Evolutionary conservation across 2,329 filamentous ascomycete species (phyloP).

Genomic region (Cercospora brassicicola): DNA sequence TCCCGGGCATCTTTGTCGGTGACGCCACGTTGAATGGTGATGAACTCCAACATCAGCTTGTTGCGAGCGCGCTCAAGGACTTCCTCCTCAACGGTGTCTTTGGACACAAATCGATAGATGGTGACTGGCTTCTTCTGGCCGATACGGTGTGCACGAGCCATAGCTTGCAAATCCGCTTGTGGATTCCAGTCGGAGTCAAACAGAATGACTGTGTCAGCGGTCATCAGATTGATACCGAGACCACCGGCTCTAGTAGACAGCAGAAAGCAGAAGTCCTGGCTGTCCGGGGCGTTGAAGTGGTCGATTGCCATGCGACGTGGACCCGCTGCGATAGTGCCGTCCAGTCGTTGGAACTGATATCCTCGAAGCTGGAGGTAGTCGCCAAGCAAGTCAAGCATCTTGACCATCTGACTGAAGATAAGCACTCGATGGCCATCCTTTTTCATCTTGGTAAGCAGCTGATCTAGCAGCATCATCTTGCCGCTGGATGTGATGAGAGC

Average conservation of each 20-base stretch:
- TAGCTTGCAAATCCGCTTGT: conserved; percentile 94
- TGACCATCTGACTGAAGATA: conserved; percentile 99
- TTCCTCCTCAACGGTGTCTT: conserved; percentile 97
- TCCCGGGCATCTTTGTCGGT: conserved; percentile 90
- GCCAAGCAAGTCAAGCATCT: conserved; percentile 92
- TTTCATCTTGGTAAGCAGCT: conserved; percentile 88
- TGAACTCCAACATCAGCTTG: conserved; percentile 94
- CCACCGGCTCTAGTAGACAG: conserved; percentile 94
- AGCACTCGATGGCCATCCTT: conserved; percentile 92
- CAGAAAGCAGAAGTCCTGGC: conserved; percentile 93
- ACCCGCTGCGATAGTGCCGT: conserved; percentile 88
- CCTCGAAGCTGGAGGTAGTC: conserved; percentile 90
- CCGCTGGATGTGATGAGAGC: conserved; percentile 94
- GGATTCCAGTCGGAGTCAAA: conserved; percentile 99
- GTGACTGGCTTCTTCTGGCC: conserved; percentile 95
- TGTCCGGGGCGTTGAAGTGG: conserved; percentile 96
- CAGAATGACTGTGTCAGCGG: conserved; percentile 93
- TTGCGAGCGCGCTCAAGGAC: conserved; percentile 94
- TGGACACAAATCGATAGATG: conserved; percentile 93
- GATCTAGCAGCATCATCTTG: conserved; percentile 98
- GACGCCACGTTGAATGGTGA: conserved; percentile 94
- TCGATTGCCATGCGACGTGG: conserved; percentile 92
- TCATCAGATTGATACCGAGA: conserved; percentile 98
- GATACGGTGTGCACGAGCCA: conserved; percentile 97
- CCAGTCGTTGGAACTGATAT: conserved; percentile 92